Evolutionary conservation across 768 basidiomycete species (phyloP).

Genomic region (Auricularia auricula-judae): DNA sequence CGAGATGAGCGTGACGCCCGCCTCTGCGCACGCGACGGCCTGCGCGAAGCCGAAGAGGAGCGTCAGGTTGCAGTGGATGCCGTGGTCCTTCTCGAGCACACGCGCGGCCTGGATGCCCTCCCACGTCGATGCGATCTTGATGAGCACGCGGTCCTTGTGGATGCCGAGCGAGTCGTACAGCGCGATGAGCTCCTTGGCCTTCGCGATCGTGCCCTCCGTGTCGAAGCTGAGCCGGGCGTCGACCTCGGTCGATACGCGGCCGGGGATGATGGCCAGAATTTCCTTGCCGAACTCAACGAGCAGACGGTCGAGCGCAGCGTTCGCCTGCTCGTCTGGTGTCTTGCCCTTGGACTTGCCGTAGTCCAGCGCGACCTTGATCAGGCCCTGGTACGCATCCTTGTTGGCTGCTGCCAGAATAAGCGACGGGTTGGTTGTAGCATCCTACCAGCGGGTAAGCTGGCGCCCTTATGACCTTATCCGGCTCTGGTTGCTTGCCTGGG

Average conservation of each 20-base stretch:
- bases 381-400: constrained; percentile 72
- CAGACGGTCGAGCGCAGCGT: constrained; percentile 79
- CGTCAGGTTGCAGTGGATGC: constrained; percentile 98
- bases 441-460: constrained; percentile 31
- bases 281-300: constrained; percentile 96
- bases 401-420: constrained; percentile 82
- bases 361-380: constrained; percentile 66
- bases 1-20: constrained; percentile 95
- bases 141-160: constrained; percentile 86
- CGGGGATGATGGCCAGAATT: constrained; percentile 91
- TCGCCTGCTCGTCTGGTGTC: constrained; percentile 59
- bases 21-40: constrained; percentile 98
- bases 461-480: background rate
- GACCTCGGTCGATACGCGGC: constrained; percentile 97
- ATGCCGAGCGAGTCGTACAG: constrained; percentile 93
- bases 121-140: constrained; percentile 99
- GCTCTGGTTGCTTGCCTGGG: constrained; percentile 43
- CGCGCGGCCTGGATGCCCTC: constrained; percentile 99
- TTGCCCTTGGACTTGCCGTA: constrained; percentile 76
- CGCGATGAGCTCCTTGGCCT: constrained; percentile 68
- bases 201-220: constrained; percentile 83
- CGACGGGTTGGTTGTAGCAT: constrained; percentile 97
- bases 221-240: constrained; percentile 97
- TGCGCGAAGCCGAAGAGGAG: constrained; percentile 98
- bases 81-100: constrained; percentile 83